These are phyloP conservation scores for Rubia peregrina DNA, from an alignment of 305 asterid species.

Conservation along the genomic window DNA sequence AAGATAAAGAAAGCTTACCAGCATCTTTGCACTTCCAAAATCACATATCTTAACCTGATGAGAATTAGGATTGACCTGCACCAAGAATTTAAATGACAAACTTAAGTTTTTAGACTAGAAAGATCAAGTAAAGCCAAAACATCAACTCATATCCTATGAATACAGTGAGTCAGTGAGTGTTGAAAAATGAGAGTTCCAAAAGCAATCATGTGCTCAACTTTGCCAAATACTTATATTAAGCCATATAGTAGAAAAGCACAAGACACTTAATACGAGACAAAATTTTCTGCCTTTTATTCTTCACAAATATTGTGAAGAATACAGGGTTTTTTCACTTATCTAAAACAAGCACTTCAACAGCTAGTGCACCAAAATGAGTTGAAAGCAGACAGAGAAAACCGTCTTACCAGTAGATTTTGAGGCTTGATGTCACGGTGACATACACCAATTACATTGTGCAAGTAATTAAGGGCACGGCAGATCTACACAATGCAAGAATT, in stretches of 20 bases:
- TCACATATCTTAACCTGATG: constrained; percentile 86
- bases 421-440: constrained; percentile 95
- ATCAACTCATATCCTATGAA: not conserved
- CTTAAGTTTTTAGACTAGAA: not conserved
- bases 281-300: not conserved
- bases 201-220: no score
- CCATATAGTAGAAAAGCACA: not conserved
- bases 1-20: constrained; percentile 42
- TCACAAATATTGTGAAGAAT: not conserved
- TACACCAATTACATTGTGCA: constrained; percentile 68
- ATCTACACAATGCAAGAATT: constrained; percentile 39
- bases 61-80: constrained; percentile 81
- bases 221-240: not conserved
- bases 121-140: not conserved
- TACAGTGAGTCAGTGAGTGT: not conserved
- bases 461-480: constrained; percentile 71
- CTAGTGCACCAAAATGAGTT: not conserved
- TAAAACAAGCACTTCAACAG: not conserved
- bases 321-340: not conserved
- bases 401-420: constrained; percentile 75
- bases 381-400: not conserved
- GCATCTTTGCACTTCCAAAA: constrained; percentile 90
- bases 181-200: not conserved
- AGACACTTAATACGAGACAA: not conserved
- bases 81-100: constrained; percentile 1